Base-by-base conservation (phyloP, 2,329 filamentous ascomycete genomes). In the Cladosporium sp. region DNA sequence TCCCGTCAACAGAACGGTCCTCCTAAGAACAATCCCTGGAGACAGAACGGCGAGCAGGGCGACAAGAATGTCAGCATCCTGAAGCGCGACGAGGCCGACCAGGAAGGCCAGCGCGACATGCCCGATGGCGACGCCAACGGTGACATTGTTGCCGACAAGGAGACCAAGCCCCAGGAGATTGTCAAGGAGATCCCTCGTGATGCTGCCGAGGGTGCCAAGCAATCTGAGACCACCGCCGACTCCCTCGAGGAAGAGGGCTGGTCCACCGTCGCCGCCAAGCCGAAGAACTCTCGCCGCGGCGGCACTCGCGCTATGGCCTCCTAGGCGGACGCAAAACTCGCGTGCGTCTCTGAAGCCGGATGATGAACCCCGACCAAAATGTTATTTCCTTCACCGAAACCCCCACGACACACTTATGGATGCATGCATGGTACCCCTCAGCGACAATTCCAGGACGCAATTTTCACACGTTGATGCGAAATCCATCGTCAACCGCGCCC, bases 111-210 rank as follows among this genome's bases (percentile, higher is more conserved):
- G 35, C 66, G 71, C 33, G 72, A 74, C 53, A 69, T 64, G 14
- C 68, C 72, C 43, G 72, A 76, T 43, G 71, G 72, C 37, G 60
- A 74, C 52, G 77, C 79, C 38, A 76, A 80, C 57, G 72, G 74
- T 43, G 68, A 73, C 45, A 74, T 75, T 51, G 71, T 77, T 46
- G 72, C 72, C 33, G 72, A 80, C 67, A 79, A 80, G 67, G 73
- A 72, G 33, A 72, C 75, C 55, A 80, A 80, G 68, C 74, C 80
- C 28, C 77, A 80, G 61, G 77, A 83, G 62, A 68, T 78, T 45
- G 72, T 77, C 40, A 70, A 70, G 46, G 71, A 77, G 44, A 68
- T 73, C 14, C 63, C 71, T 59, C 68, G 68, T 55, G 56, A 63
- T 65, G 73, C 58, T 67, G 60, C 64, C 13, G 61, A 68, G 11